Evolutionary conservation across 1,284 basidiomycete genomes (phyloP).

Genomic region (Megacollybia platyphylla): DNA sequence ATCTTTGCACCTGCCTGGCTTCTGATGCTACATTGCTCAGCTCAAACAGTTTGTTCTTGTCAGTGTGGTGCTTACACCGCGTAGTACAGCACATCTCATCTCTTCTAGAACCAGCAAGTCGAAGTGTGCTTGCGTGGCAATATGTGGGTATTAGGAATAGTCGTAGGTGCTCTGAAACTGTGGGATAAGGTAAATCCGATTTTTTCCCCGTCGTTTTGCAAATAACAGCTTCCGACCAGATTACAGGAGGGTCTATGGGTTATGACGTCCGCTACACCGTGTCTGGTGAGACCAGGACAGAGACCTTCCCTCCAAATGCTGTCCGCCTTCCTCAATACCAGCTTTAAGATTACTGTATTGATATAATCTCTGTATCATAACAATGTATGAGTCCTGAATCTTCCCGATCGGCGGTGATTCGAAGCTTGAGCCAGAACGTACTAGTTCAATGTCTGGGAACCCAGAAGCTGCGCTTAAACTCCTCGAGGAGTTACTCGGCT

Average conservation of each 20-base stretch:
- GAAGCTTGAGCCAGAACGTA: too few species aligned
- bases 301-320: neutral
- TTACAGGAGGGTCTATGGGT: conserved; percentile 9
- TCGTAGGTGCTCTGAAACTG: conserved; percentile 13
- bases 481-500: too few species aligned
- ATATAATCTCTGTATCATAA: too few species aligned
- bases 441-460: too few species aligned
- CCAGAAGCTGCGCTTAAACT: too few species aligned
- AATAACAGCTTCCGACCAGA: conserved; percentile 3
- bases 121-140: conserved; percentile 22
- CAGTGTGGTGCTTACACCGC: conserved; percentile 1
- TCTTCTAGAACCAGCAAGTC: conserved; percentile 24
- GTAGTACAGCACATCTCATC: conserved; percentile 1
- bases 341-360: neutral
- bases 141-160: conserved; percentile 21
- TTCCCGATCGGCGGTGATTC: too few species aligned
- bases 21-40: neutral
- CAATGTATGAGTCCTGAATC: too few species aligned
- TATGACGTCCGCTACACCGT: conserved; percentile 10
- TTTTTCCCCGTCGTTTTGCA: neutral
- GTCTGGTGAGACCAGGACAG: conserved; percentile 1
- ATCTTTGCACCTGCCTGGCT: neutral
- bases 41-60: conserved; percentile 2
- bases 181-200: conserved; percentile 8
- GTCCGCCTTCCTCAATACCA: neutral